Percentiles rank a stretch among this genome's conserved stretches.
Conservation (phyloP, 139 green algal species). For the Closterium sp. region DNA sequence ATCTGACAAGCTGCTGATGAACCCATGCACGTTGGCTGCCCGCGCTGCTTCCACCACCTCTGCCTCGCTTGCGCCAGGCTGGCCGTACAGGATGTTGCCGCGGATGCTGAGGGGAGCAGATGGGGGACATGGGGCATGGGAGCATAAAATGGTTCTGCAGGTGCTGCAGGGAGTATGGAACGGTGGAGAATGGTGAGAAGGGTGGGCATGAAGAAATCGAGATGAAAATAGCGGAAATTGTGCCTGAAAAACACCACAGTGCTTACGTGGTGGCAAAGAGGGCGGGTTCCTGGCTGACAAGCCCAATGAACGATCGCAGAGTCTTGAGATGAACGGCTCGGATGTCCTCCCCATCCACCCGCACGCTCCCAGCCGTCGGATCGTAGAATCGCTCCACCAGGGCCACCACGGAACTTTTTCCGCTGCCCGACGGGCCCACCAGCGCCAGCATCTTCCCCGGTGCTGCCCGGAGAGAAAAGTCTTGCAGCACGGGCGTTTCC, state of each 20-base stretch:
- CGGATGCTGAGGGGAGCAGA: slow-evolving; percentile 19
- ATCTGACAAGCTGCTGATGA: slow-evolving; percentile 64
- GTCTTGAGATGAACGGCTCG: slow-evolving; percentile 66
- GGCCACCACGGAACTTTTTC: slow-evolving; percentile 59
- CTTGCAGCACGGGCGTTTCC: slow-evolving; percentile 32
- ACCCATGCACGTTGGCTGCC: slow-evolving; percentile 74
- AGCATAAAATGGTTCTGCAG: too few species aligned
- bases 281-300: slow-evolving; percentile 64
- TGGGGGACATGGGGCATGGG: too few species aligned
- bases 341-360: slow-evolving; percentile 78
- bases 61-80: slow-evolving; percentile 31
- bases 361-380: neutral
- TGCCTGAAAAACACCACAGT: too few species aligned
- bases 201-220: too few species aligned
- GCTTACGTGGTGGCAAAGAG: slow-evolving; percentile 33
- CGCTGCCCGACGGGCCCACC: slow-evolving; percentile 58
- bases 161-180: too few species aligned
- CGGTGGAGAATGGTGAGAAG: too few species aligned
- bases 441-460: slow-evolving; percentile 58
- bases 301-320: slow-evolving; percentile 67
- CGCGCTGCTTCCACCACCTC: slow-evolving; percentile 65
- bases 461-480: slow-evolving; percentile 49
- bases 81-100: slow-evolving; percentile 55
- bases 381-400: slow-evolving; percentile 55
- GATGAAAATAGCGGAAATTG: too few species aligned